These are phyloP conservation scores for Rhizomucor miehei DNA, from an alignment of 371 early-diverging fungal genomes.

Conservation along the genomic window DNA sequence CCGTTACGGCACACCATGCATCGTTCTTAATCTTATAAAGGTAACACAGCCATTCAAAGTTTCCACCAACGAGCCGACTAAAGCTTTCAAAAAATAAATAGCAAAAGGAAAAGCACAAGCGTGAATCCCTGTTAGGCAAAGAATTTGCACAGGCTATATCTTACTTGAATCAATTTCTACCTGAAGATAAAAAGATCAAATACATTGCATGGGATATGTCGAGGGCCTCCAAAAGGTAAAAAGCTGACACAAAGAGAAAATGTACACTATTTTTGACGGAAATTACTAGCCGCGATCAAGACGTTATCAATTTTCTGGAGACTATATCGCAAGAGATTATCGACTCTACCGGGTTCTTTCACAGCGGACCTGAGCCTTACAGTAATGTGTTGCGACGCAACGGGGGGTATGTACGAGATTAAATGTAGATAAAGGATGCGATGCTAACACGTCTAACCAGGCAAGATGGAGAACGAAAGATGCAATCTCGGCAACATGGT, in stretches of 20 bases:
- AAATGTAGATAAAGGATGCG: not conserved
- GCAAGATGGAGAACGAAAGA: conserved; percentile 5
- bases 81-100: conserved; percentile 10
- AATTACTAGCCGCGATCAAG: conserved; percentile 67
- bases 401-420: not conserved
- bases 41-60: conserved; percentile 18
- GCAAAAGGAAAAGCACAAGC: conserved; percentile 83
- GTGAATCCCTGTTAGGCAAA: conserved; percentile 85
- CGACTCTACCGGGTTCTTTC: conserved; percentile 87
- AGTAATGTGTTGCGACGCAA: conserved; percentile 35
- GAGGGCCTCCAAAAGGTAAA: conserved; percentile 84
- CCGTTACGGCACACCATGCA: conserved; percentile 87
- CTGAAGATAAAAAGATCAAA: conserved; percentile 73
- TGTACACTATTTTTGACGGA: not conserved
- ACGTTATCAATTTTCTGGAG: conserved; percentile 88
- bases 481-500: conserved; percentile 67
- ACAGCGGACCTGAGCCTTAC: conserved; percentile 82
- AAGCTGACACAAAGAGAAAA: not conserved
- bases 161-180: conserved; percentile 89
- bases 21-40: conserved; percentile 93
- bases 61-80: not conserved
- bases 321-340: conserved; percentile 86
- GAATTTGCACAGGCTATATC: conserved; percentile 80
- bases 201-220: conserved; percentile 99
- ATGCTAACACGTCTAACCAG: not conserved